phyloP scores from a whole-genome alignment of 2,329 filamentous ascomycete species.

The Claviceps sp. region DNA sequence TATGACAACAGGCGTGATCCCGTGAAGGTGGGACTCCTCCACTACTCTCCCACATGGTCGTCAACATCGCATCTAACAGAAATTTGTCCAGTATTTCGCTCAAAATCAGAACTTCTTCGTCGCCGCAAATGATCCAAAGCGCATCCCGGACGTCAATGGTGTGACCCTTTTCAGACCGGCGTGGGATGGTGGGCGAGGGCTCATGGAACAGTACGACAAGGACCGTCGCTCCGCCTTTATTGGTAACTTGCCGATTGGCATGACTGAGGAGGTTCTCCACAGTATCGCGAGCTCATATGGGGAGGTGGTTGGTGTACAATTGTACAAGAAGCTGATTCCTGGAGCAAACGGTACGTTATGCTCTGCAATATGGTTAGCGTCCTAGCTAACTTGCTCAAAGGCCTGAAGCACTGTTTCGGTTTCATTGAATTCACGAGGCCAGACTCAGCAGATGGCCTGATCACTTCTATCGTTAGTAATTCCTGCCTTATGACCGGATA shows the following conservation, averaged over 20 bases:
- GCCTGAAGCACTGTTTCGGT: slow-evolving; percentile 15
- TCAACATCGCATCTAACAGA: not conserved
- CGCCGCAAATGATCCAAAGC: slow-evolving; percentile 17
- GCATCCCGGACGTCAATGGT: not conserved
- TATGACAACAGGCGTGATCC: slow-evolving; percentile 40
- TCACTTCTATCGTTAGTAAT: slow-evolving; percentile 23
- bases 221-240: slow-evolving; percentile 35
- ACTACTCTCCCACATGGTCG: slow-evolving; percentile 1
- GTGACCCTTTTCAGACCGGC: not conserved
- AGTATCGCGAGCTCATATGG: slow-evolving; percentile 26
- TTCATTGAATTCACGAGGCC: slow-evolving; percentile 27
- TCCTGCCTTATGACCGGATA: slow-evolving; percentile 1
- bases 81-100: slow-evolving; percentile 4
- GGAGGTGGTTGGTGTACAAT: slow-evolving; percentile 17
- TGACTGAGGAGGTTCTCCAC: slow-evolving; percentile 23
- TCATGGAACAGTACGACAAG: slow-evolving; percentile 24
- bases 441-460: slow-evolving; percentile 23
- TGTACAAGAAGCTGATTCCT: slow-evolving; percentile 13
- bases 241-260: slow-evolving; percentile 27
- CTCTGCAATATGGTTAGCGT: not conserved
- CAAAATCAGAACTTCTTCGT: slow-evolving; percentile 7
- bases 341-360: slow-evolving; percentile 2
- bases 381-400: slow-evolving; percentile 10
- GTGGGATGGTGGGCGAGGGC: slow-evolving; percentile 4
- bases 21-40: slow-evolving; percentile 26